These are phyloP conservation scores for Closterium sp. DNA, from an alignment of 139 green algal genomes.

Conservation along the genomic window DNA sequence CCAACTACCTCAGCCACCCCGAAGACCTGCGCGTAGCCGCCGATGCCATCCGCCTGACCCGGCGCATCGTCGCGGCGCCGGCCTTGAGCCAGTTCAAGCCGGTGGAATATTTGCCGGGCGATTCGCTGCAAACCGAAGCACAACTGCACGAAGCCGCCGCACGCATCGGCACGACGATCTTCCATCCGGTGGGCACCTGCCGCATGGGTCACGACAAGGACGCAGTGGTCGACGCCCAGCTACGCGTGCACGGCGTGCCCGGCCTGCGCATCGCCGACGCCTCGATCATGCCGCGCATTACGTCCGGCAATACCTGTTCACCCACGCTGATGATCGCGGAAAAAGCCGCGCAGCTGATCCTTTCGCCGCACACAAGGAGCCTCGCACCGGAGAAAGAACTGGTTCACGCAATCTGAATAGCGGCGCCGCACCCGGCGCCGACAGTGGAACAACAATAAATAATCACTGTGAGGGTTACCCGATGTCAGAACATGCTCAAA, in stretches of 20 bases:
- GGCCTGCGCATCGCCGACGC: background rate
- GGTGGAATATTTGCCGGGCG: background rate
- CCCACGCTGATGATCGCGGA: too few relatives aligned
- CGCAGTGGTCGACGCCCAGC: background rate
- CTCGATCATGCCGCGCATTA: background rate
- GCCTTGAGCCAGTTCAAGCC: background rate
- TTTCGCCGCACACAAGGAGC: too few relatives aligned
- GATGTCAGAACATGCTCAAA: too few relatives aligned
- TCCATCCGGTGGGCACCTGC: background rate
- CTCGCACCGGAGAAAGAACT: too few relatives aligned
- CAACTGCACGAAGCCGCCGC: background rate
- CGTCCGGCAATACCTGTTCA: background rate
- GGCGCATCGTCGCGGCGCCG: background rate
- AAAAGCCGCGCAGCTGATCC: too few relatives aligned
- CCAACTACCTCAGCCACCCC: background rate
- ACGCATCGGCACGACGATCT: background rate
- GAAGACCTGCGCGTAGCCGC: background rate
- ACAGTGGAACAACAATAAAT: too few relatives aligned
- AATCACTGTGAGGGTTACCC: too few relatives aligned
- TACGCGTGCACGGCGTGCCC: background rate
- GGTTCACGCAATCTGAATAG: too few relatives aligned
- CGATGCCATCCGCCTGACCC: background rate
- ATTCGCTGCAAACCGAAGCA: background rate
- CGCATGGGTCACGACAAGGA: background rate
- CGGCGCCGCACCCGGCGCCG: too few relatives aligned